Base-by-base conservation (phyloP, 2,329 filamentous ascomycete species). In the Pseudomassariella vexata region DNA sequence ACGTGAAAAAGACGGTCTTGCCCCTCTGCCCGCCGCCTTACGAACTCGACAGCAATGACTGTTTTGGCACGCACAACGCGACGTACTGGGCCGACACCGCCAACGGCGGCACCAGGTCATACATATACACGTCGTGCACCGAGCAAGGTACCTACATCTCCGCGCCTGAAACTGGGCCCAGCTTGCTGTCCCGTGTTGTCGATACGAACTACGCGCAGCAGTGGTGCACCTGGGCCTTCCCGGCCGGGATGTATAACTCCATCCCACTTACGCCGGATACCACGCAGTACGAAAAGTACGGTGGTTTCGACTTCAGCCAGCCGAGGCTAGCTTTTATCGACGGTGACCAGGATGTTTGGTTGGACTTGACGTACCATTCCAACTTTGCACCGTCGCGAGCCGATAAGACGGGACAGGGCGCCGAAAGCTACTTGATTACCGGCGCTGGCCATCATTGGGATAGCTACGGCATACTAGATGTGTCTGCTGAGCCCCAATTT, bases 191-290 rank as follows among this genome's bases (percentile, higher is more conserved):
- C 1, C 58, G 65, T 5, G 63, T 65, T 0, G 41, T 73, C 5
- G 56, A 68, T 28, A 56, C 57, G 7, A 52, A 60, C 24, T 73
- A 73, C 47, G 72, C 68, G 22, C 69, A 71, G 40, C 63, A 72
- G 47, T 73, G 69, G 68, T 73, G 70, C 41, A 60, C 44, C n/a
- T 69, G 68, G 67, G 66, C 69, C 1, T 74, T 73, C 40, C 63
- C 67, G 1, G 38, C 55, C 1, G 68, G 69, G 1, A 32, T 56
- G 17, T 57, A 63, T 49, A 70, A 67, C 40, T 41, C 44, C 19
- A 61, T 72, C 15, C 65, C 68, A 0, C 23, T 55, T 1, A 57
- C 52, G 0, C 68, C 68, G 0, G 55, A 69, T 32, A 40, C 67
- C 4, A 45, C 48, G 3, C 44, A 47, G 7, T 65, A 63, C 48